phyloP scores from a whole-genome alignment of 148 eudicot genomes.

The Mesembryanthemum crystallinum region DNA sequence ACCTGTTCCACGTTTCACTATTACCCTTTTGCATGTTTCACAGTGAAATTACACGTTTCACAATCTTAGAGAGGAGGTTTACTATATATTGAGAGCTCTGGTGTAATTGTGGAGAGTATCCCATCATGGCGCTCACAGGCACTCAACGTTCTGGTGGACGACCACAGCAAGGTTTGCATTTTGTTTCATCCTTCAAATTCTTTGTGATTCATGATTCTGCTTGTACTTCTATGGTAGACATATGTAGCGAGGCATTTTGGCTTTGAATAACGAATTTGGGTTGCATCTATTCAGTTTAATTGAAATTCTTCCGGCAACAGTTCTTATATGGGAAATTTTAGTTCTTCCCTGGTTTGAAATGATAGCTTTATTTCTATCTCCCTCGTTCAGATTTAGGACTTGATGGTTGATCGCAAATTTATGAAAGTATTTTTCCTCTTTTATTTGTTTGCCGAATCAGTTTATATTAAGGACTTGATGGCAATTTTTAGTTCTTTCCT shows the following conservation, averaged over 20 bases:
- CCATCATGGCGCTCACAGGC: constrained; percentile 33
- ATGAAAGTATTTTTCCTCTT: background rate
- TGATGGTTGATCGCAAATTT: background rate
- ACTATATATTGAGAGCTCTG: constrained; percentile 24
- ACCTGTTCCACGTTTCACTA: constrained; percentile 20
- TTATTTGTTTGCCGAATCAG: background rate
- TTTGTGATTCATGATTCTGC: constrained; percentile 6
- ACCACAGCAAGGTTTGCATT: constrained; percentile 28
- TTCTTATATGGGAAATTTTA: background rate
- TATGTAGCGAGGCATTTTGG: background rate
- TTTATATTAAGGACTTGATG: background rate
- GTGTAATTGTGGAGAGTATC: constrained; percentile 23
- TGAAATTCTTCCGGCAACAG: background rate
- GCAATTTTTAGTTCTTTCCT: background rate
- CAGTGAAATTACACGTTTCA: constrained; percentile 25
- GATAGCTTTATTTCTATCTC: background rate
- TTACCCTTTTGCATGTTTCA: constrained; percentile 13
- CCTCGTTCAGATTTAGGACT: background rate
- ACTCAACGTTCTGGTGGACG: constrained; percentile 19
- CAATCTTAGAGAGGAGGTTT: constrained; percentile 10
- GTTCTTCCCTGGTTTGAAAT: background rate
- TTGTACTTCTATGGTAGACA: background rate
- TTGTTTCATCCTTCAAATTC: background rate
- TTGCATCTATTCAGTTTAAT: background rate
- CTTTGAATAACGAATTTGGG: constrained; percentile 6